phyloP scores from a whole-genome alignment of 805 yeast genomes.

The Pichia occidentalis region DNA sequence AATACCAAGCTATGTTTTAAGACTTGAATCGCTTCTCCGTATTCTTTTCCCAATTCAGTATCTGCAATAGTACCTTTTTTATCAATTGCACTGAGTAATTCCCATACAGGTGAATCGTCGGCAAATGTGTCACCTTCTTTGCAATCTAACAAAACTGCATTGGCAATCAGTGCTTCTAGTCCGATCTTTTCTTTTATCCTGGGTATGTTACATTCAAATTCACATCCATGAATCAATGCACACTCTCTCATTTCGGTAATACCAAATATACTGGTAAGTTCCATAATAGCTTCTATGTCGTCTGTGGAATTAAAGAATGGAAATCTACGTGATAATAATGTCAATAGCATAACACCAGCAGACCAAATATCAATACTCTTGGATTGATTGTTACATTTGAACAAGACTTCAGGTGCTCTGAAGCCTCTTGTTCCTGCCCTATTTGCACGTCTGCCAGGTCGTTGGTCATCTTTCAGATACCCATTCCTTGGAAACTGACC shows the following conservation, averaged over 20 bases:
- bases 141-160: constrained; percentile 39
- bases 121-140: constrained; percentile 56
- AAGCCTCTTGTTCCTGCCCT: constrained; percentile 96
- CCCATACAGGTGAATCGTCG: constrained; percentile 63
- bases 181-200: constrained; percentile 41
- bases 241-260: constrained; percentile 60
- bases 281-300: constrained; percentile 86
- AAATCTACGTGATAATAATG: constrained; percentile 71
- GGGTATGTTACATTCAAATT: constrained; percentile 61
- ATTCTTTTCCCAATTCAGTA: constrained; percentile 33
- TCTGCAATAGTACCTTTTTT: constrained; percentile 33
- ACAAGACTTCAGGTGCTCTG: constrained; percentile 87
- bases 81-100: constrained; percentile 47
- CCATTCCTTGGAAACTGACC: constrained; percentile 42
- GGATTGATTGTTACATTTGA: constrained; percentile 79
- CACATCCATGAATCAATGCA: constrained; percentile 83
- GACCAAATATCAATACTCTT: constrained; percentile 88
- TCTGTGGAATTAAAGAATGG: constrained; percentile 94
- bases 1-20: constrained; percentile 50
- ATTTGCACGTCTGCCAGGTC: constrained; percentile 89
- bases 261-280: constrained; percentile 78
- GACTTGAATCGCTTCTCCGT: constrained; percentile 46
- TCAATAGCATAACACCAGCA: constrained; percentile 80
- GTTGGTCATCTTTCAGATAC: constrained; percentile 77
- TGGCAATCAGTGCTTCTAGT: constrained; percentile 35